Evolutionary conservation across 495 filamentous ascomycete species (phyloP).

Genomic region (Penicillium samsonianum): DNA sequence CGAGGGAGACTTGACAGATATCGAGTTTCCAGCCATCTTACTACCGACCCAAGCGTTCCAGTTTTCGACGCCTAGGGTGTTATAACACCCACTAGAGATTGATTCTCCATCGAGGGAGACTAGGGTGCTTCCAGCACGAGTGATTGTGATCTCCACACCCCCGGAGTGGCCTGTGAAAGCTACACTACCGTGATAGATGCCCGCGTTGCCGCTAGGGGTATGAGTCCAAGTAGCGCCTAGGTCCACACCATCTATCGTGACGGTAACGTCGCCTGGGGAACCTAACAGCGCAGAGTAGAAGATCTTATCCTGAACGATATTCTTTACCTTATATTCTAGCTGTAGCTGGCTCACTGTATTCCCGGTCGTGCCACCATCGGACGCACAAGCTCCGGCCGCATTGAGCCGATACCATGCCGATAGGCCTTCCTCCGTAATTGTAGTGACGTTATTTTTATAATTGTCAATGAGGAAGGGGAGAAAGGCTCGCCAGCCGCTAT

Average conservation of each 20-base stretch:
- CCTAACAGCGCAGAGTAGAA: neutral
- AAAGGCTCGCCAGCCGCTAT: neutral
- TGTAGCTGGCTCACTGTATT: conserved; percentile 3
- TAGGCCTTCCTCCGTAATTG: too few species aligned
- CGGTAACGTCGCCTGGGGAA: neutral
- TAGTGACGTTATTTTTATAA: too few species aligned
- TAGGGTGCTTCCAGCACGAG: neutral
- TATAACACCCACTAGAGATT: too few species aligned
- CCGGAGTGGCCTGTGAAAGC: too few species aligned
- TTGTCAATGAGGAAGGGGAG: neutral
- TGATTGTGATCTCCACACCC: too few species aligned
- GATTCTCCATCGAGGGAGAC: too few species aligned
- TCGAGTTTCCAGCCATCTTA: neutral
- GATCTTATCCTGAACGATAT: neutral
- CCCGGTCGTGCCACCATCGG: neutral
- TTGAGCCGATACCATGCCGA: conserved; percentile 38
- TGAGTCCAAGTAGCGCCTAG: too few species aligned
- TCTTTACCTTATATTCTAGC: too few species aligned
- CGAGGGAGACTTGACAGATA: too few species aligned
- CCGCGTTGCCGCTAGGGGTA: too few species aligned
- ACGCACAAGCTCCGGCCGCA: neutral
- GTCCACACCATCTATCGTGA: neutral
- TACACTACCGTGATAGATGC: neutral
- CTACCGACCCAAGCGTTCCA: neutral
- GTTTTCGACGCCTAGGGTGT: too few species aligned